phyloP scores from a whole-genome alignment of 257 asterid species.

The Avicennia marina region DNA sequence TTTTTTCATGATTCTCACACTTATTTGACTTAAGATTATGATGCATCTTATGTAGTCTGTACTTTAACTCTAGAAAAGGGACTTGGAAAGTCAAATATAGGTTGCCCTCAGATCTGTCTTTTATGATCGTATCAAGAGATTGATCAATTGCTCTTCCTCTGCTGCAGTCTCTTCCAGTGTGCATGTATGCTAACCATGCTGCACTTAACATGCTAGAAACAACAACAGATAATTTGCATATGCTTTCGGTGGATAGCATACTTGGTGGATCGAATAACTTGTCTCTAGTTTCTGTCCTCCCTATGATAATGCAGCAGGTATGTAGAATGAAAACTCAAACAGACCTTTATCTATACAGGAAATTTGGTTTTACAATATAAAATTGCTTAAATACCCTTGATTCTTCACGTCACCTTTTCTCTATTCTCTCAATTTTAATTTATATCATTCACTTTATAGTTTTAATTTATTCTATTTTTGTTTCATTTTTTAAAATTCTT shows the following conservation, averaged over 20 bases:
- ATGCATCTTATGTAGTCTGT: too few species aligned
- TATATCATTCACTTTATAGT: too few species aligned
- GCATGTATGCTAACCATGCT: constrained; percentile 31
- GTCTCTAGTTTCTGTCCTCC: constrained; percentile 25
- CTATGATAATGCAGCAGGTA: constrained; percentile 33
- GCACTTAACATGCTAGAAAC: constrained; percentile 37
- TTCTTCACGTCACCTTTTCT: too few species aligned
- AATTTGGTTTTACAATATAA: too few species aligned
- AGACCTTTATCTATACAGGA: neutral
- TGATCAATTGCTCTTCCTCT: neutral
- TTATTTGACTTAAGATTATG: neutral
- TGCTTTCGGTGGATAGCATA: constrained; percentile 25
- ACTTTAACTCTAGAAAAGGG: too few species aligned
- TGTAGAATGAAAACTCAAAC: neutral
- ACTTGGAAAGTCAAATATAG: neutral
- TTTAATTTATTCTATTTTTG: neutral
- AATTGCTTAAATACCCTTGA: too few species aligned
- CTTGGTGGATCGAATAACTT: constrained; percentile 28
- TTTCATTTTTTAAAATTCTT: too few species aligned
- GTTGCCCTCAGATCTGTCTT: neutral
- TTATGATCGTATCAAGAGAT: neutral
- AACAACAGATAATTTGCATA: constrained; percentile 19
- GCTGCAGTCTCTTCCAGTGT: constrained; percentile 18
- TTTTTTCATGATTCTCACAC: neutral
- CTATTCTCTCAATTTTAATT: too few species aligned